Conservation (phyloP, 441 rosid species). For the Bocquillonia castaneifolia region DNA sequence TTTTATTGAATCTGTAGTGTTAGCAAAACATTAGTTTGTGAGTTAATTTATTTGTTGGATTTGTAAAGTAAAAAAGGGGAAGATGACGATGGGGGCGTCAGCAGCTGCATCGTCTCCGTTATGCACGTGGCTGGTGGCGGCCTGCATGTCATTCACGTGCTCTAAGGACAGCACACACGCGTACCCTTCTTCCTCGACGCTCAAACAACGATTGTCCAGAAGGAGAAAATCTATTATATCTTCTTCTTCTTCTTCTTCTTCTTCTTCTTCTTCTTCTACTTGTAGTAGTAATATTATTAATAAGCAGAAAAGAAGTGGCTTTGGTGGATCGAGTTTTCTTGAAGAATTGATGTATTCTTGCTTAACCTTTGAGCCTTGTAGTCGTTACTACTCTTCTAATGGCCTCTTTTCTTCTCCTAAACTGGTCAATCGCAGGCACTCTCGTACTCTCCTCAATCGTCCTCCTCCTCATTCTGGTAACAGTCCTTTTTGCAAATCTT, state of each 20-base stretch:
- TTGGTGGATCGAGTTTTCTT: conserved; percentile 48
- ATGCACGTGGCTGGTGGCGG: conserved; percentile 90
- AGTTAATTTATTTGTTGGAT: too few relatives aligned
- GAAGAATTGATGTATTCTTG: conserved; percentile 57
- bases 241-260: too few relatives aligned
- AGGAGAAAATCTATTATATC: background rate
- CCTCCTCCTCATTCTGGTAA: conserved; percentile 58
- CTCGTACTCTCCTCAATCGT: conserved; percentile 38
- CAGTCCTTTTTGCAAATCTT: background rate
- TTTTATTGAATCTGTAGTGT: too few relatives aligned
- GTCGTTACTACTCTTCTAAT: conserved; percentile 41
- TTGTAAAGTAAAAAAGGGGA: too few relatives aligned
- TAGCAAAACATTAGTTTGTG: too few relatives aligned
- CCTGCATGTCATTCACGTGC: conserved; percentile 86
- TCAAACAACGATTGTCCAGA: too few relatives aligned
- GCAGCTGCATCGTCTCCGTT: conserved; percentile 61
- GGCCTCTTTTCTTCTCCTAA: conserved; percentile 55
- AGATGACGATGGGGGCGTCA: conserved; percentile 41
- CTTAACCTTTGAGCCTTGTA: conserved; percentile 67
- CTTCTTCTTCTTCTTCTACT: too few relatives aligned
- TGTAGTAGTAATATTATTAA: background rate
- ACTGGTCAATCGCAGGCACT: conserved; percentile 42
- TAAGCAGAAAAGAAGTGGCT: too few relatives aligned
- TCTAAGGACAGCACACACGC: conserved; percentile 31
- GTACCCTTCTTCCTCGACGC: conserved; percentile 11